These are phyloP conservation scores for Mortierella sp. DNA, from an alignment of 371 early-diverging fungal genomes.

Conservation along the genomic window DNA sequence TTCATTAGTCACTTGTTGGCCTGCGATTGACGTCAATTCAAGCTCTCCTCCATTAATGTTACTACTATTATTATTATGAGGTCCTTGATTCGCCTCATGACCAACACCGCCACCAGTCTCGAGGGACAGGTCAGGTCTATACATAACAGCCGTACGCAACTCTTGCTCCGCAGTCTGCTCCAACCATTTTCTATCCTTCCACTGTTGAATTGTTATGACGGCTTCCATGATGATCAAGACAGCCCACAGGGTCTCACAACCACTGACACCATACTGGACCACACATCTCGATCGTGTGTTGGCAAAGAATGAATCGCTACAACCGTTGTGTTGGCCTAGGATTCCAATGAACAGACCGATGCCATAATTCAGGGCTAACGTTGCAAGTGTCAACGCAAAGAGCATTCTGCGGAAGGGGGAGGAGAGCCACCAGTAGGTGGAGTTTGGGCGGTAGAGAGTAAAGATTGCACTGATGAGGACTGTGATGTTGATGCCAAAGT, in stretches of 20 bases:
- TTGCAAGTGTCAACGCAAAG: background rate
- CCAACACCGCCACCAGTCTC: background rate
- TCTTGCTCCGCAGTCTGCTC: slow-evolving; percentile 22
- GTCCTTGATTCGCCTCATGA: background rate
- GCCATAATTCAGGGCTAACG: background rate
- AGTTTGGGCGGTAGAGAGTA: background rate
- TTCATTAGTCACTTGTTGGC: background rate
- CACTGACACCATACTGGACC: slow-evolving; percentile 16
- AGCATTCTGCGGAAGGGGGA: background rate
- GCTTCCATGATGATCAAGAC: slow-evolving; percentile 13
- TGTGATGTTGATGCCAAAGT: slow-evolving; percentile 15
- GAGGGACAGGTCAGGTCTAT: slow-evolving; percentile 10
- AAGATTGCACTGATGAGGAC: background rate
- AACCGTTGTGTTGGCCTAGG: background rate
- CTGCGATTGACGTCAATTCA: background rate
- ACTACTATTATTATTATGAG: background rate
- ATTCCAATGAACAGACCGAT: background rate
- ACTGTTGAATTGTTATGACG: background rate
- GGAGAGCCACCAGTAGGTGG: slow-evolving; percentile 13
- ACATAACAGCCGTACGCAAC: slow-evolving; percentile 4
- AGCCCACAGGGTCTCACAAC: slow-evolving; percentile 4
- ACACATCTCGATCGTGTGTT: slow-evolving; percentile 17
- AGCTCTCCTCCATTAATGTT: background rate
- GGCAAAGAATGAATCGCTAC: slow-evolving; percentile 6
- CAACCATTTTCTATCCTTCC: slow-evolving; percentile 6